These are phyloP conservation scores for Cystobasidium onofrii DNA, from an alignment of 768 basidiomycete genomes.

Conservation along the genomic window DNA sequence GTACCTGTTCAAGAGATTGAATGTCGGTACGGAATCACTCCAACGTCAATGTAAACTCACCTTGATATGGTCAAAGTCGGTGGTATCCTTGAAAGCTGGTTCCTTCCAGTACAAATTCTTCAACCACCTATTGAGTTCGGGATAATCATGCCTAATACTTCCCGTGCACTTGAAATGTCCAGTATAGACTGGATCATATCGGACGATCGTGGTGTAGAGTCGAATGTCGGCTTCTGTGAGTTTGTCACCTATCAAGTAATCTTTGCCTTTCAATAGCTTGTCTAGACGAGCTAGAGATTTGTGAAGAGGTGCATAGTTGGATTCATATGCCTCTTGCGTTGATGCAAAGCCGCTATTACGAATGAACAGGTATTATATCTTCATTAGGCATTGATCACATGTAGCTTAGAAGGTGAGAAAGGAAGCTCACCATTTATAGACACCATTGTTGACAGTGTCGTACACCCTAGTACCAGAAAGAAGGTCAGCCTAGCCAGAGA, in stretches of 20 bases:
- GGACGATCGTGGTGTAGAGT: constrained; percentile 84
- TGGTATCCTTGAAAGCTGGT: constrained; percentile 74
- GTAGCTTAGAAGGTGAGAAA: constrained; percentile 52
- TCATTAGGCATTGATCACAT: background rate
- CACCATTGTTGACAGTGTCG: constrained; percentile 47
- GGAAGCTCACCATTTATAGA: constrained; percentile 14
- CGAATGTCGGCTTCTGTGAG: constrained; percentile 63
- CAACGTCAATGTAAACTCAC: constrained; percentile 48
- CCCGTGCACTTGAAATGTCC: constrained; percentile 93
- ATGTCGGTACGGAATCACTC: background rate
- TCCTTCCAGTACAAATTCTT: constrained; percentile 85
- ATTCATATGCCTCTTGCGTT: constrained; percentile 69
- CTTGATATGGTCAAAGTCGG: constrained; percentile 84
- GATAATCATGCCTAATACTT: constrained; percentile 60
- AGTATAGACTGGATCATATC: constrained; percentile 83
- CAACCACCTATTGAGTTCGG: constrained; percentile 69
- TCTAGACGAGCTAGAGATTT: constrained; percentile 73
- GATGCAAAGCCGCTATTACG: constrained; percentile 80
- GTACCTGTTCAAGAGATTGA: constrained; percentile 28
- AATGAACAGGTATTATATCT: background rate
- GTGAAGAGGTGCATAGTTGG: constrained; percentile 66
- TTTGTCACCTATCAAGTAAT: constrained; percentile 70
- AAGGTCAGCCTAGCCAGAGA: background rate
- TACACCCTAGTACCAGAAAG: constrained; percentile 30
- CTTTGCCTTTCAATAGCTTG: constrained; percentile 61